Percentiles rank a stretch among this genome's conserved stretches.
Conservation (phyloP, 306 rosid genomes). For the Dicorynia guianensis region DNA sequence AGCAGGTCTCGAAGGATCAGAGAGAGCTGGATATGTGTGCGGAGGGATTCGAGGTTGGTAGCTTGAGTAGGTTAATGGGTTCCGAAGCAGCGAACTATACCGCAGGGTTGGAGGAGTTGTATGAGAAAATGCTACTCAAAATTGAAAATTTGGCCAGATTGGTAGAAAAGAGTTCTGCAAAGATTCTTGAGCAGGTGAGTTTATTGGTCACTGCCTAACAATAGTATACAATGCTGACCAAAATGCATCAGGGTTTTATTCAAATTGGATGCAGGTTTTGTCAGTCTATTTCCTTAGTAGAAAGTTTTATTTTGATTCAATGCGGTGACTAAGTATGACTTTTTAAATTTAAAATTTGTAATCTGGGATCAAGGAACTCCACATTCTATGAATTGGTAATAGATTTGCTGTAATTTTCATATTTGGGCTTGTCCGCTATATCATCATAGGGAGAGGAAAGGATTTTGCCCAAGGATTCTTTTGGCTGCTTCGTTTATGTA, state of each 20-base stretch:
- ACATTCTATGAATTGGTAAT: slow-evolving; percentile 1
- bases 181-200: slow-evolving; percentile 82
- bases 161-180: slow-evolving; percentile 81
- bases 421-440: neutral
- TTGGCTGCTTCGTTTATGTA: slow-evolving; percentile 33
- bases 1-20: slow-evolving; percentile 64
- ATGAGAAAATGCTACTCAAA: slow-evolving; percentile 81
- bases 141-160: slow-evolving; percentile 65
- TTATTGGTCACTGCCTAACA: neutral
- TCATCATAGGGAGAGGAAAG: neutral
- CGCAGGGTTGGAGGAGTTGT: slow-evolving; percentile 75
- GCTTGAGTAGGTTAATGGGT: slow-evolving; percentile 68
- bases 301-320: slow-evolving; percentile 24
- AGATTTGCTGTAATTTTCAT: neutral
- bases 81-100: slow-evolving; percentile 74
- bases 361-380: slow-evolving; percentile 5
- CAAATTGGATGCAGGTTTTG: neutral
- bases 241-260: slow-evolving; percentile 11
- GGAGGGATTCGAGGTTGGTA: slow-evolving; percentile 70
- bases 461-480: slow-evolving; percentile 13
- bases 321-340: neutral
- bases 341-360: neutral
- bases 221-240: neutral
- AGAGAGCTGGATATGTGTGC: slow-evolving; percentile 65
- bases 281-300: neutral